Conservation (phyloP, 306 rosid species). For the Fragaria ananassa region DNA sequence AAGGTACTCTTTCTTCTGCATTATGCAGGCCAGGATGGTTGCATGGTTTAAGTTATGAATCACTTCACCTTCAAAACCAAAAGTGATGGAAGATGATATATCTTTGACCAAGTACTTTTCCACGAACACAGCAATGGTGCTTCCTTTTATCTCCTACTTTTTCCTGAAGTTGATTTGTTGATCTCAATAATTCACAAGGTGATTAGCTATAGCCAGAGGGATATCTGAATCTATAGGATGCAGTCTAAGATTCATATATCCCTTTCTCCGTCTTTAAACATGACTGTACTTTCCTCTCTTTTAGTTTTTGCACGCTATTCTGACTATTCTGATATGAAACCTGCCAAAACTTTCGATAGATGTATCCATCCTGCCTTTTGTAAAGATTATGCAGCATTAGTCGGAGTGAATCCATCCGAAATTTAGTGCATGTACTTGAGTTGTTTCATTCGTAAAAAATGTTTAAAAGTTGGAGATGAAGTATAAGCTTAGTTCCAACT, state of each 20-base stretch:
- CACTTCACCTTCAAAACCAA: not conserved
- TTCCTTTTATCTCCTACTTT: not conserved
- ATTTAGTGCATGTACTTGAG: not conserved
- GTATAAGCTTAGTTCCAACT: not conserved
- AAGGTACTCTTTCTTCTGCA: not conserved
- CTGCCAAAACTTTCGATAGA: not conserved
- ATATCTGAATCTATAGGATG: not conserved
- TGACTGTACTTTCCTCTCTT: not conserved
- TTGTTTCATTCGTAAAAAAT: not conserved
- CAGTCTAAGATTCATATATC: not conserved
- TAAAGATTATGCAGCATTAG: not conserved
- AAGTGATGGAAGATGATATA: constrained; percentile 7
- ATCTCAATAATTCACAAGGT: constrained; percentile 3
- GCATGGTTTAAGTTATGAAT: constrained; percentile 1
- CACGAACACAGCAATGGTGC: not conserved
- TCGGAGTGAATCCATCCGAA: not conserved
- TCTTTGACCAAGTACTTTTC: constrained; percentile 13
- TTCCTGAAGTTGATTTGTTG: constrained; percentile 2
- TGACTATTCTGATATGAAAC: not conserved
- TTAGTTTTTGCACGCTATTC: not conserved
- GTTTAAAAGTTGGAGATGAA: not conserved
- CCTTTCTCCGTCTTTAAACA: not conserved
- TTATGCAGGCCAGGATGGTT: constrained; percentile 11
- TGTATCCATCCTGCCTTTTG: not conserved
- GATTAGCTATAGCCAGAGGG: not conserved